Evolutionary conservation across 202 grass and related monocot genomes (phyloP), one percentile per base, ranked within the genome.

Genomic region (Hordeum pubiflorum): DNA sequence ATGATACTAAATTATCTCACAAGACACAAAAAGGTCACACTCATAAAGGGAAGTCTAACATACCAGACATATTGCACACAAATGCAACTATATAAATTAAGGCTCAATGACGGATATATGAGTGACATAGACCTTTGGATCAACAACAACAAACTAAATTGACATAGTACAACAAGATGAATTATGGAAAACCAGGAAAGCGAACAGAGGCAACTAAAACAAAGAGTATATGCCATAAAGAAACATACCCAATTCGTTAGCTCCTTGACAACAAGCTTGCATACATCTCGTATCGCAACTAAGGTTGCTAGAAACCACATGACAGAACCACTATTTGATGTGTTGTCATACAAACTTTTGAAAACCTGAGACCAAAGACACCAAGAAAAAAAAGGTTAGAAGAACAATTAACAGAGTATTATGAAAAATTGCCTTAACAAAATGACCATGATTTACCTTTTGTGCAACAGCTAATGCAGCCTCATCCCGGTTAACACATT

Each of bases 251-350:
- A 95, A 74, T 85, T 92, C 59, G 89, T 92, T 56, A 95, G 72
- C 85, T 95, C 92, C 84, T 90, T 95, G 63, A 95, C 89, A 73
- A 87, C 89, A 84, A 95, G 89, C 58, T 95, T 95, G 85, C 89
- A 90, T 63, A 92, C 85, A 90, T 95, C 89, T 65, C 92, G 82
- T 79, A 92, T 88, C 22, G 89, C 76, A 72, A 88, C 92, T 75
- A 95, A 79, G 81, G 87, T 89, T 72, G 87, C 87, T 46, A 95
- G 73, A 83, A 82, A 84, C 55, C 79, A 95, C n/a, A 77, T 79
- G 56, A 95, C 77, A 44, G 76, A 66, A 7, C 63, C 72, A 81
- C 76, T 79, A 79, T 92, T 95, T 86, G 87, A 92, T 52, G 79
- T 43, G 59, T 95, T 95, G 58, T 92, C 89, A 33, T 92, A 95